Evolutionary conservation across 1,284 basidiomycete species (phyloP).

Genomic region (Tilletia walkeri): DNA sequence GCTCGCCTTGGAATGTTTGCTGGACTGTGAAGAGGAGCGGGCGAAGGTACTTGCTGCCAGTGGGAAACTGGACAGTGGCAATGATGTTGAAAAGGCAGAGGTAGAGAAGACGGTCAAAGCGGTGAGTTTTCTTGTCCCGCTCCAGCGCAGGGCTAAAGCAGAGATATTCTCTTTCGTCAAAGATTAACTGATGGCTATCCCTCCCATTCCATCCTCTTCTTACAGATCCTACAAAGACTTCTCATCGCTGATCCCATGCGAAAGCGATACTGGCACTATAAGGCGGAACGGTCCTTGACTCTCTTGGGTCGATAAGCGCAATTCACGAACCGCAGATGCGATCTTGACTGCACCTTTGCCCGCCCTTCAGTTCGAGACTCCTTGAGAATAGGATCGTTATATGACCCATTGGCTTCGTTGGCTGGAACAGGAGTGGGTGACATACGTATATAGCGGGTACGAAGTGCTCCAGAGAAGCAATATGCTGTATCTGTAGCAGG

Average conservation of each 20-base stretch:
- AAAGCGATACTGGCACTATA: constrained; percentile 32
- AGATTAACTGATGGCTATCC: background rate
- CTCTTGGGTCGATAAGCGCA: too few species aligned
- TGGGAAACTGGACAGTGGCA: background rate
- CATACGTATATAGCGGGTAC: too few species aligned
- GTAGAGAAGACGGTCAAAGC: background rate
- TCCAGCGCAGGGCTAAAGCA: too few species aligned
- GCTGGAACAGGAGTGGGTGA: too few species aligned
- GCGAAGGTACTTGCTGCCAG: background rate
- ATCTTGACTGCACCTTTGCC: too few species aligned
- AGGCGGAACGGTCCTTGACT: constrained; percentile 23
- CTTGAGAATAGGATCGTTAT: too few species aligned
- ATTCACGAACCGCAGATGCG: background rate
- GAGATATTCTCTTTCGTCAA: too few species aligned
- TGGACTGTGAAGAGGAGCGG: constrained; percentile 28
- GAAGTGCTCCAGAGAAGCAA: too few species aligned
- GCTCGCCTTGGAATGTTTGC: constrained; percentile 46
- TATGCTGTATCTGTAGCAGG: too few species aligned
- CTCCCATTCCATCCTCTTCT: background rate
- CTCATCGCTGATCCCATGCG: constrained; percentile 36
- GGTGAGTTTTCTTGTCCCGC: background rate
- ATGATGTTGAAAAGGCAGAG: background rate
- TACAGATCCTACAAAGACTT: constrained; percentile 26
- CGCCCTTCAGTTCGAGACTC: too few species aligned
- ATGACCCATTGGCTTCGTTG: too few species aligned